Base-by-base conservation (phyloP, 305 asterid genomes). In the Stenogyne calaminthoides region DNA sequence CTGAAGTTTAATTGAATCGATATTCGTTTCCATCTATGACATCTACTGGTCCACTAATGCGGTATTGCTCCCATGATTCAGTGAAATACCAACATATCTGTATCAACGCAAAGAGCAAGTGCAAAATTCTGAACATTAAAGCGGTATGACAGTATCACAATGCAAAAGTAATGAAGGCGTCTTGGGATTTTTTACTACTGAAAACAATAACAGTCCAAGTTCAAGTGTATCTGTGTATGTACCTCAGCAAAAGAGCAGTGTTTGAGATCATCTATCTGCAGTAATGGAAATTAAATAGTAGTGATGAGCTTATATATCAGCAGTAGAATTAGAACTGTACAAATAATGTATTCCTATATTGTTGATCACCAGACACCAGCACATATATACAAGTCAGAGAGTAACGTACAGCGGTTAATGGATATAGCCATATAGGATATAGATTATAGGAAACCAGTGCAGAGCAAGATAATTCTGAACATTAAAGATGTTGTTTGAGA, bases 171-270 rank as follows among this genome's bases (percentile, higher is more conserved):
- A 54, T 67, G 69, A 57, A 65, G 46, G 27, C 56, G 64, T n/a
- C 42, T 16, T 14, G 15, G 47, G 15, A 62, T n/a, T 22, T 47
- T n/a, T 29, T 39, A 22, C 58, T 12, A 16, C 12, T 2, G 1
- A 60, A 32, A 62, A 32, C 42, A 25, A 42, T 62, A 49, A 11
- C 32, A 64, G 9, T 32, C 4, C 54, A 19, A 42, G 22, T 44
- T 25, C 12, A 22, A 20, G 39, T 42, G 9, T 7, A 69, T 66
- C 22, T 58, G 32, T 22, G 0, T 22, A 15, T 15, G 56, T 81
- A 93, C 99, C 97, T 95, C 99, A 56, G 97, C 89, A 70, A 85
- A 90, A 27, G 97, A 85, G 69, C 88, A 90, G 81, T 88, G 90
- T 85, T 81, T 87, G 80, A 92, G 88, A 64, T 95, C 98, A 79